Base-by-base conservation (phyloP, 768 basidiomycete genomes). In the Hortiboletus flavorubellus region DNA sequence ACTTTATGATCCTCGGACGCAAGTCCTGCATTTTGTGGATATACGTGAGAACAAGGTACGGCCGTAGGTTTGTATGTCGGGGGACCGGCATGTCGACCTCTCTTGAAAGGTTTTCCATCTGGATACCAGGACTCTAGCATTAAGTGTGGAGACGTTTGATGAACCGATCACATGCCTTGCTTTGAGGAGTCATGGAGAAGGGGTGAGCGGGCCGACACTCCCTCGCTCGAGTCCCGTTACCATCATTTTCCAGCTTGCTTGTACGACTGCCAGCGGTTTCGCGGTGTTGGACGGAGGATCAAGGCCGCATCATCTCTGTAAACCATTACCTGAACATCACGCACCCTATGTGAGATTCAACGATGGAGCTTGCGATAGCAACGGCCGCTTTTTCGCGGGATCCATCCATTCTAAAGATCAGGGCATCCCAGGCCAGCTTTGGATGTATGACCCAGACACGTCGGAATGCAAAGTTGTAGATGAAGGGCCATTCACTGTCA, bases 341-440 rank as follows among this genome's bases (percentile, higher is more conserved):
- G 60, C 62, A 11, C 67, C 72, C 3, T 72, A 79, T 58, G 80
- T 78, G 30, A 26, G 26, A 41, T 86, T 88, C 72, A 87, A 89
- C 69, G 86, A 87, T 61, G 87, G 85, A 35, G 85, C 76, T 3
- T 88, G 87, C 64, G 85, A 87, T 62, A 76, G 72, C 54, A 72
- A 76, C 60, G 86, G 86, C 7, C 78, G 84, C 40, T 87, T 82
- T 66, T 80, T 87, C 60, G 82, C 84, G 23, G 86, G 86, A n/a
- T 83, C 85, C 0, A 65, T 87, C 47, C 78, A 59, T 49, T 81
- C 79, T 49, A 70, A 76, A 60, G 75, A 78, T 46, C 75, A 75
- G 46, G 72, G 67, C 23, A 74, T 86, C 46, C 76, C 81, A 4
- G 86, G 86, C 10, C 75, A 77, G 58, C 69, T 88, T 35, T 87